A percentile compares a stretch with the other conserved stretches of the same genome.
phyloP scores from a whole-genome alignment of 208 protist species.

The Blastocrithidia nonstop region DNA sequence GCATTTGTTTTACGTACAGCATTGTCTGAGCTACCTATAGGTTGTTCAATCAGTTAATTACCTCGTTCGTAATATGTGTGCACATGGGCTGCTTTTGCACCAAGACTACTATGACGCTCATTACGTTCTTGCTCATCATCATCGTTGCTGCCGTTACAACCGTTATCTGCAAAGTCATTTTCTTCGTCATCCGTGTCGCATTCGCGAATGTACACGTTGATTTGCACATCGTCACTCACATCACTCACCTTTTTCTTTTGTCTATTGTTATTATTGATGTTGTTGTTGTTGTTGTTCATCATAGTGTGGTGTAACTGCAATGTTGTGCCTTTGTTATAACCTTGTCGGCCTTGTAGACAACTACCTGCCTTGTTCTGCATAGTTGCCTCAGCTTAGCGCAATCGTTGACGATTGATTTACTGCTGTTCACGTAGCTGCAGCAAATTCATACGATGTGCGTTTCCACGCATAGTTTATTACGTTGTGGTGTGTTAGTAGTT shows the following conservation, averaged over 20 bases:
- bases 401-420: constrained; percentile 56
- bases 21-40: too few species aligned
- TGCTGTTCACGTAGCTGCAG: constrained; percentile 76
- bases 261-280: neutral
- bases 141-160: too few species aligned
- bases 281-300: neutral
- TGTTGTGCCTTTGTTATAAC: constrained; percentile 40
- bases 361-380: constrained; percentile 12
- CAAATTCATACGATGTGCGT: constrained; percentile 53
- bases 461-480: constrained; percentile 25
- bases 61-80: too few species aligned
- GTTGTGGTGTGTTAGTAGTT: too few species aligned
- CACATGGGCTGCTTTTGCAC: too few species aligned
- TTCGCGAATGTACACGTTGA: constrained; percentile 74
- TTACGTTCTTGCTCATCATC: too few species aligned
- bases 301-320: constrained; percentile 32
- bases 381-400: constrained; percentile 21
- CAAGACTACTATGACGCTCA: too few species aligned
- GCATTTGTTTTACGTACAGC: too few species aligned
- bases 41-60: too few species aligned
- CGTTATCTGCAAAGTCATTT: too few species aligned
- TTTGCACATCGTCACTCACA: constrained; percentile 37
- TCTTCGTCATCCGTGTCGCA: constrained; percentile 40
- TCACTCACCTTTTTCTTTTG: neutral
- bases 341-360: constrained; percentile 20